A percentile compares a stretch with the other conserved stretches of the same genome.
phyloP scores from a whole-genome alignment of 2,329 filamentous ascomycete species.

The Fusarium staphyleae region DNA sequence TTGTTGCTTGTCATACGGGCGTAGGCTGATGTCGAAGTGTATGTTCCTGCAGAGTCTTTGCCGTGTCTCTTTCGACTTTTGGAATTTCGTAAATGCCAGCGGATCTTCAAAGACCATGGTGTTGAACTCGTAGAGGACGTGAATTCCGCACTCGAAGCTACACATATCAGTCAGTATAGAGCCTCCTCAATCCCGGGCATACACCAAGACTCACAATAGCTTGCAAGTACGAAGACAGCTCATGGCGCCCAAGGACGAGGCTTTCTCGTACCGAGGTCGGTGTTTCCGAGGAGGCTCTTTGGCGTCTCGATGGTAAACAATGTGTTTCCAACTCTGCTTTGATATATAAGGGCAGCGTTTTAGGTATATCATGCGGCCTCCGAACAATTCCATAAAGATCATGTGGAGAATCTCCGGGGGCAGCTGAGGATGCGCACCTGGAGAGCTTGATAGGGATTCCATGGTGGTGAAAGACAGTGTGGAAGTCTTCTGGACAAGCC shows the following conservation, averaged over 20 bases:
- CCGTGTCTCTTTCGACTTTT: no score
- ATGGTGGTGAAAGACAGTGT: no score
- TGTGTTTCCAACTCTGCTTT: neutral
- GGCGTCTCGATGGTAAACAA: no score
- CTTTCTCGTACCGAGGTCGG: no score
- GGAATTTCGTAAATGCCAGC: neutral
- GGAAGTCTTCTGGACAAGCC: no score
- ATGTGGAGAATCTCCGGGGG: constrained; percentile 2
- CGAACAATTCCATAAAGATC: neutral
- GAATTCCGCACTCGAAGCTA: neutral
- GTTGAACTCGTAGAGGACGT: neutral
- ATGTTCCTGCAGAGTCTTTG: no score
- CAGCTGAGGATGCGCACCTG: neutral
- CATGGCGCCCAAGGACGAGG: neutral
- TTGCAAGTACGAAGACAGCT: neutral
- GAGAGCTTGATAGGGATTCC: no score
- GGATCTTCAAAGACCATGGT: neutral
- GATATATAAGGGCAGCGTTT: no score
- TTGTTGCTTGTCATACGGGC: no score
- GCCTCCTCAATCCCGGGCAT: no score
- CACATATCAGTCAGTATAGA: neutral
- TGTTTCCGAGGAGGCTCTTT: no score
- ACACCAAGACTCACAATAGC: neutral
- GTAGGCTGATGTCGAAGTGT: no score
- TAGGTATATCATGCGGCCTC: neutral